phyloP scores from a whole-genome alignment of 2,329 filamentous ascomycete genomes.

The Fusarium denticulatum region DNA sequence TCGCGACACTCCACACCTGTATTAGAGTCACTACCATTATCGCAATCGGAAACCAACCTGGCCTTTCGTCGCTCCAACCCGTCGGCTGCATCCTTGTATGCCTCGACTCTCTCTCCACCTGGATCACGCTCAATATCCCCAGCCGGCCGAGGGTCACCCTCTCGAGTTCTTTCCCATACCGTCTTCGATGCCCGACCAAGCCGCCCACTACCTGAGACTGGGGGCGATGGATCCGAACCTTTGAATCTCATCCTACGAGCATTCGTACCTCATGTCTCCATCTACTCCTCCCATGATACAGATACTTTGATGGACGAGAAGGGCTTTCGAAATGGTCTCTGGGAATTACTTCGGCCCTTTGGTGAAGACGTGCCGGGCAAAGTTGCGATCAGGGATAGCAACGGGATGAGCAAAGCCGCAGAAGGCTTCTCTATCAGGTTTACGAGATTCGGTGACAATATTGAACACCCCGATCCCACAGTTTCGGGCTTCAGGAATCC shows the following conservation, averaged over 20 bases:
- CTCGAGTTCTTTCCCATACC: conserved; percentile 66
- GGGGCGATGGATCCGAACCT: conserved; percentile 62
- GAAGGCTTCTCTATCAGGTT: conserved; percentile 94
- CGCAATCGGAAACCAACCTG: conserved; percentile 63
- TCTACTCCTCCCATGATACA: conserved; percentile 88
- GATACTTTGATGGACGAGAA: conserved; percentile 83
- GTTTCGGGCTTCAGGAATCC: conserved; percentile 42
- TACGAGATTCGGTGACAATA: conserved; percentile 71
- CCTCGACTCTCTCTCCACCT: conserved; percentile 73
- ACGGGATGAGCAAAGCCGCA: conserved; percentile 81
- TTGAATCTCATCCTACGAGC: conserved; percentile 78
- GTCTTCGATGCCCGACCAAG: conserved; percentile 62
- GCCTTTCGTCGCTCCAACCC: conserved; percentile 65
- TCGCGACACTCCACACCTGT: conserved; percentile 67
- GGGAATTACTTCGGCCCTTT: conserved; percentile 89
- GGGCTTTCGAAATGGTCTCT: conserved; percentile 82
- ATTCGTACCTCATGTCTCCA: conserved; percentile 88
- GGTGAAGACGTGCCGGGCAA: conserved; percentile 89
- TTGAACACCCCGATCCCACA: conserved; percentile 61
- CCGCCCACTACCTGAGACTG: conserved; percentile 56
- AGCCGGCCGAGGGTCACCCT: conserved; percentile 66
- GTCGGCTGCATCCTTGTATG: conserved; percentile 69
- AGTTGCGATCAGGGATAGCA: conserved; percentile 89
- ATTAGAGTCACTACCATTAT: conserved; percentile 56
- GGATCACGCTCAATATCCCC: conserved; percentile 76